These are phyloP conservation scores for Calonectria honghensis DNA, from an alignment of 2,329 filamentous ascomycete species.

Conservation along the genomic window DNA sequence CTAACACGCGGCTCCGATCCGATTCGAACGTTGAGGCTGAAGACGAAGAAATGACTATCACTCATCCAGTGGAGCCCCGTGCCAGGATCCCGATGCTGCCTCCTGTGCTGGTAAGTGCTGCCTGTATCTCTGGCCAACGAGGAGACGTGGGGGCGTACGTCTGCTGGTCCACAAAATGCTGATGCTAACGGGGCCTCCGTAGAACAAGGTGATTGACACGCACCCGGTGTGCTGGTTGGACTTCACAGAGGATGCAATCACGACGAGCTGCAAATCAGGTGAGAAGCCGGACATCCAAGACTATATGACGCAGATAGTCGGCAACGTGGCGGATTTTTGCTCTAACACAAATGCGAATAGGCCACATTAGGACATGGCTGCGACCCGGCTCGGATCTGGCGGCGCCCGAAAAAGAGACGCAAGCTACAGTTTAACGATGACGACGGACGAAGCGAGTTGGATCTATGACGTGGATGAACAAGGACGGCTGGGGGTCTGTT, in stretches of 20 bases:
- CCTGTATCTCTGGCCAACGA: slow-evolving; percentile 13
- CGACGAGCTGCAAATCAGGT: slow-evolving; percentile 95
- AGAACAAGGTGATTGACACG: slow-evolving; percentile 89
- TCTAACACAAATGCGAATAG: slow-evolving; percentile 64
- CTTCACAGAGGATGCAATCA: slow-evolving; percentile 95
- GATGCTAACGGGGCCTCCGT: slow-evolving; percentile 40
- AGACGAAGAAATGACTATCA: slow-evolving; percentile 76
- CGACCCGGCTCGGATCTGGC: slow-evolving; percentile 68
- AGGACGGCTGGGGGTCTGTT: slow-evolving; percentile 42
- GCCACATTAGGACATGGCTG: slow-evolving; percentile 85
- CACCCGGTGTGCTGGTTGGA: slow-evolving; percentile 92
- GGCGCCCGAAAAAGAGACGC: slow-evolving; percentile 49
- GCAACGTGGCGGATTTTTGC: not conserved
- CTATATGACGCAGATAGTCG: slow-evolving; percentile 4
- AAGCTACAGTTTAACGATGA: slow-evolving; percentile 47
- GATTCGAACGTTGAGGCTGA: slow-evolving; percentile 79
- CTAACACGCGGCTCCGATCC: slow-evolving; percentile 77
- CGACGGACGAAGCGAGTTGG: slow-evolving; percentile 39
- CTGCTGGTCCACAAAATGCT: slow-evolving; percentile 40
- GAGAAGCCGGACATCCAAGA: slow-evolving; percentile 60
- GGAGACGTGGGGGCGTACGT: slow-evolving; percentile 25
- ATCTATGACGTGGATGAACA: slow-evolving; percentile 38
- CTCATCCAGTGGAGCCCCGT: slow-evolving; percentile 90
- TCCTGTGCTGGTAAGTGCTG: slow-evolving; percentile 84
- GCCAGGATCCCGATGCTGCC: slow-evolving; percentile 89